Conservation (phyloP, 495 filamentous ascomycete species). For the Podospora fimiseda region DNA sequence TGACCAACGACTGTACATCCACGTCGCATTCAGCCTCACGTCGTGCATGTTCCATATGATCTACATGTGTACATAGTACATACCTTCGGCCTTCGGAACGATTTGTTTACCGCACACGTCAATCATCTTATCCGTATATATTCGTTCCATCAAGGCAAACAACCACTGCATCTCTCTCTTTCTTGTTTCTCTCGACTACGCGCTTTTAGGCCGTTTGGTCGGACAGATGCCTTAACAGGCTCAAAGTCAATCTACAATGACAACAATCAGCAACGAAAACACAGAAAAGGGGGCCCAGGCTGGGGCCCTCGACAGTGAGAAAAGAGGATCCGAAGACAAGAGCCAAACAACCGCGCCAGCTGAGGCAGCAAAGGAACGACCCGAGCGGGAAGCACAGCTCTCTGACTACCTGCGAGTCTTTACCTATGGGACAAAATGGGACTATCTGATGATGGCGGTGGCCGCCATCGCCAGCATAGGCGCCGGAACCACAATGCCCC, state of each 20-base stretch:
- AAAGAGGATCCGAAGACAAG: not conserved
- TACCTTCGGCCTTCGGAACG: not conserved
- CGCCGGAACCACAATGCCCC: constrained; percentile 28
- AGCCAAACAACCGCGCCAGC: not conserved
- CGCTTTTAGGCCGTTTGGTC: not conserved
- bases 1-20: no score
- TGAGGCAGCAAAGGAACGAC: constrained; percentile 26
- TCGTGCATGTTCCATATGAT: no score
- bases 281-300: not conserved
- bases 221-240: not conserved
- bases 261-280: constrained; percentile 3
- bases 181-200: not conserved
- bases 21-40: not conserved
- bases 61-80: not conserved
- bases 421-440: constrained; percentile 38
- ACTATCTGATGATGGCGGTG: constrained; percentile 32
- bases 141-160: no score
- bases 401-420: constrained; percentile 41
- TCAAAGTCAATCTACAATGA: constrained; percentile 6
- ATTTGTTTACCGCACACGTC: not conserved
- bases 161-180: not conserved
- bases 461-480: constrained; percentile 30
- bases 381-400: constrained; percentile 38
- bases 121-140: no score
- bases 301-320: not conserved